phyloP scores from a whole-genome alignment of 1,284 basidiomycete genomes.

The Fistulinella cinereoalba region DNA sequence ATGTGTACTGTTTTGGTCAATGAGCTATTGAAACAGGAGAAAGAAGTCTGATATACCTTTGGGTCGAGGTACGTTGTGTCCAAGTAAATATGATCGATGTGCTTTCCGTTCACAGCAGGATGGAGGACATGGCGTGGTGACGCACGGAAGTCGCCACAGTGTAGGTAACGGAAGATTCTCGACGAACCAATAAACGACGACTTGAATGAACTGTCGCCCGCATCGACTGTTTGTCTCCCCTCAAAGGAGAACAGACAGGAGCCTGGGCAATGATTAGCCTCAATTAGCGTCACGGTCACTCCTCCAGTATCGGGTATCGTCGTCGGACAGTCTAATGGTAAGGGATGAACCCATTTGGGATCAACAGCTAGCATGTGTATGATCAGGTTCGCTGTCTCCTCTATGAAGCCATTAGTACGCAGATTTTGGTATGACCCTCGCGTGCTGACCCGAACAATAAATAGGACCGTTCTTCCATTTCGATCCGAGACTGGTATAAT shows the following conservation, averaged over 20 bases:
- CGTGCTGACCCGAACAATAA: conserved; percentile 73
- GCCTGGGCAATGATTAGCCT: conserved; percentile 97
- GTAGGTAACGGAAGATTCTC: conserved; percentile 82
- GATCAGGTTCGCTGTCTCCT: conserved; percentile 85
- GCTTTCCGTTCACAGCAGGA: conserved; percentile 74
- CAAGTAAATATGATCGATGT: conserved; percentile 86
- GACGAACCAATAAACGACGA: conserved; percentile 69
- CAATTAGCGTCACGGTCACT: conserved; percentile 89
- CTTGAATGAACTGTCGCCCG: conserved; percentile 77
- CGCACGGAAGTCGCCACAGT: conserved; percentile 94
- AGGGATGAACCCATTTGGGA: conserved; percentile 79
- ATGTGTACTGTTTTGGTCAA: conserved; percentile 66
- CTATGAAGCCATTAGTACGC: conserved; percentile 20
- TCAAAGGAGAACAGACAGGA: conserved; percentile 94
- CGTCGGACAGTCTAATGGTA: conserved; percentile 78
- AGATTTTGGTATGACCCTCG: not conserved
- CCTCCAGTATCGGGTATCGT: conserved; percentile 82
- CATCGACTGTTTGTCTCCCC: conserved; percentile 83
- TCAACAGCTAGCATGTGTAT: conserved; percentile 88
- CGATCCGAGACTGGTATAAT: conserved; percentile 87
- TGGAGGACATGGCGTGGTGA: conserved; percentile 83
- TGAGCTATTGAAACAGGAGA: not conserved
- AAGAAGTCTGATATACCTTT: conserved; percentile 45
- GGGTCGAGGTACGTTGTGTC: conserved; percentile 97
- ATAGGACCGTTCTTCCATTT: conserved; percentile 91